Evolutionary conservation across 2,329 filamentous ascomycete genomes (phyloP).

Genomic region (Coleophoma cylindrospora): DNA sequence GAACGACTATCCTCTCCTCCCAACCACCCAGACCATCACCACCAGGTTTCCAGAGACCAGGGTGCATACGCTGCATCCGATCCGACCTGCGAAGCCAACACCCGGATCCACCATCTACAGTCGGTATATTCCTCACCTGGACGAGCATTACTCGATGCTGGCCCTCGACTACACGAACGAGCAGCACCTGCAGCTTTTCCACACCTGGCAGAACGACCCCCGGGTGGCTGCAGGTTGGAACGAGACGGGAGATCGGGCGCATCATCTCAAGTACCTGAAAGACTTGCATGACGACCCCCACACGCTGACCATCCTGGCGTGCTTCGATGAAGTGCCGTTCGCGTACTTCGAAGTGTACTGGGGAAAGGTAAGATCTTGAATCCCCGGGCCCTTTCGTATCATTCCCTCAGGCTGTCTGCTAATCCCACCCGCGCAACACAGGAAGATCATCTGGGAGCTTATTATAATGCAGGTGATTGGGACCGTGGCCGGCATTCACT

Average conservation of each 20-base stretch:
- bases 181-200: conserved; percentile 65
- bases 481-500: conserved; percentile 57
- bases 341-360: conserved; percentile 81
- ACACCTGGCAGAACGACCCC: conserved; percentile 79
- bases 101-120: conserved; percentile 71
- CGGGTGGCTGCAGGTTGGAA: conserved; percentile 78
- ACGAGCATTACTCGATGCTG: conserved; percentile 75
- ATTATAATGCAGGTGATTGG: conserved; percentile 49
- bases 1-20: conserved; percentile 31
- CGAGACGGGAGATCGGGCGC: conserved; percentile 68
- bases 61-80: conserved; percentile 60
- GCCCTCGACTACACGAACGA: conserved; percentile 61
- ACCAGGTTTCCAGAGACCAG: conserved; percentile 17
- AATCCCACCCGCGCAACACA: conserved; percentile 14
- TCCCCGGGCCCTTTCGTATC: not conserved
- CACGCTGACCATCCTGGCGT: conserved; percentile 63
- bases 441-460: conserved; percentile 56
- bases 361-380: conserved; percentile 48
- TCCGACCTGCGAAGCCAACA: conserved; percentile 65
- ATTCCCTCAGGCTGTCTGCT: not conserved
- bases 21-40: conserved; percentile 37
- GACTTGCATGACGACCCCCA: conserved; percentile 68
- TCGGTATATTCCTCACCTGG: conserved; percentile 70
- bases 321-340: conserved; percentile 66
- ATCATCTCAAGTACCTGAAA: conserved; percentile 64